Percentiles rank a stretch among this genome's conserved stretches.
Evolutionary conservation across 805 yeast species (phyloP).

Genomic region (Kluyveromyces nonfermentans): DNA sequence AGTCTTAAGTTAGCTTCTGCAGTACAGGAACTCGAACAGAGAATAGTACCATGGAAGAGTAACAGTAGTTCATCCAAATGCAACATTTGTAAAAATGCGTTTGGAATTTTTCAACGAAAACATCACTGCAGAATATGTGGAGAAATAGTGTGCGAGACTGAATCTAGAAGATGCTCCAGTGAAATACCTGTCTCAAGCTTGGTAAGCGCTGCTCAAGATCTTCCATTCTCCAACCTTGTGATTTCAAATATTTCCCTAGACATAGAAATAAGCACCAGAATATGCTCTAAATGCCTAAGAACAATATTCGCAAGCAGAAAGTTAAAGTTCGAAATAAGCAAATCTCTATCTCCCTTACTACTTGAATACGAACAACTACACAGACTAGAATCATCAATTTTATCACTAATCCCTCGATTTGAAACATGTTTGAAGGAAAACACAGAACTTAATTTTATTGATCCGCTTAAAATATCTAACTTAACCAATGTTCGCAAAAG

Average conservation of each 20-base stretch:
- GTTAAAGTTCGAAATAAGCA: constrained; percentile 32
- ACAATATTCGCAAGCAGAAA: constrained; percentile 48
- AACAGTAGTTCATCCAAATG: constrained; percentile 44
- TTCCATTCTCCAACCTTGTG: constrained; percentile 13
- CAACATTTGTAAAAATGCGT: constrained; percentile 49
- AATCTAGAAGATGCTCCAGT: constrained; percentile 57
- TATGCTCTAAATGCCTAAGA: constrained; percentile 65
- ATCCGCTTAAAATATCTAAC: constrained; percentile 26
- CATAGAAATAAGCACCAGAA: constrained; percentile 35
- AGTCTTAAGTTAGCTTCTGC: constrained; percentile 21
- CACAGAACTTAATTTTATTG: constrained; percentile 15
- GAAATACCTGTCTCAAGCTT: constrained; percentile 44
- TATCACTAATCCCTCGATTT: constrained; percentile 35
- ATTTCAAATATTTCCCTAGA: constrained; percentile 12
- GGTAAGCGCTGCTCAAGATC: constrained; percentile 17
- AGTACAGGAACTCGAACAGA: constrained; percentile 35
- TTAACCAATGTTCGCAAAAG: constrained; percentile 36
- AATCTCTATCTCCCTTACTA: constrained; percentile 31
- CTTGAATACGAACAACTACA: constrained; percentile 34
- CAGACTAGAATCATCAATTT: constrained; percentile 31
- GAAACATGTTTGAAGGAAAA: constrained; percentile 26
- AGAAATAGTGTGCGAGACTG: constrained; percentile 63
- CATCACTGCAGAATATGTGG: constrained; percentile 96
- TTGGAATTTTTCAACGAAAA: constrained; percentile 51
- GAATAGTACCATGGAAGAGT: constrained; percentile 58